phyloP scores from a whole-genome alignment of 169 alveolate genomes.

The Theileria annulata region DNA sequence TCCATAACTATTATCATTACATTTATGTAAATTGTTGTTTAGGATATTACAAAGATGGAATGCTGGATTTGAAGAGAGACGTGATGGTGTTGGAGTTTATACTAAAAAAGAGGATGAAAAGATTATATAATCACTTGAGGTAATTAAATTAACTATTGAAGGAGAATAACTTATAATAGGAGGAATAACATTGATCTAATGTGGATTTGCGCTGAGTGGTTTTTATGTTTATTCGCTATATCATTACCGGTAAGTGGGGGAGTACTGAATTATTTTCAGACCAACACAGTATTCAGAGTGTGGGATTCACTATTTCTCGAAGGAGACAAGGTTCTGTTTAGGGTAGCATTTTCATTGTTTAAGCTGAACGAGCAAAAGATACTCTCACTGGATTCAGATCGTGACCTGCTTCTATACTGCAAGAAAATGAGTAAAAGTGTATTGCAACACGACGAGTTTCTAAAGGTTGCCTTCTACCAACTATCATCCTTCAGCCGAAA shows the following conservation, averaged over 20 bases:
- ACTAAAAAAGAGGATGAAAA: constrained; percentile 68
- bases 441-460: constrained; percentile 74
- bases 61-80: constrained; percentile 80
- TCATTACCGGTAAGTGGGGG: constrained; percentile 72
- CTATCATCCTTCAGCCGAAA: constrained; percentile 68
- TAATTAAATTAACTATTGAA: constrained; percentile 22
- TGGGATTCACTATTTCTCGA: constrained; percentile 84
- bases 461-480: constrained; percentile 74
- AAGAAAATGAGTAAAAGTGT: constrained; percentile 66
- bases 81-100: constrained; percentile 77
- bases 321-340: constrained; percentile 82
- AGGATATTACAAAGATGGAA: constrained; percentile 81
- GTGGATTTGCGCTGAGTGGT: constrained; percentile 85
- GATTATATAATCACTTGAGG: constrained; percentile 71
- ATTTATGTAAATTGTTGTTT: not conserved
- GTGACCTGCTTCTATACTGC: constrained; percentile 65
- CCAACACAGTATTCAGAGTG: constrained; percentile 76
- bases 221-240: constrained; percentile 77
- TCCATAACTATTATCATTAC: not conserved
- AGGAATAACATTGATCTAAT: constrained; percentile 76
- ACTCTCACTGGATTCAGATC: constrained; percentile 56
- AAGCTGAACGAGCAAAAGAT: constrained; percentile 71
- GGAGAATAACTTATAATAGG: constrained; percentile 28
- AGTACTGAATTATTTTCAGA: not conserved
- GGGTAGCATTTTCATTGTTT: constrained; percentile 78